A percentile compares a stretch with the other conserved stretches of the same genome.
These are phyloP conservation scores for Skeletonema tropicum DNA, from an alignment of 108 stramenopile genomes.

Conservation along the genomic window DNA sequence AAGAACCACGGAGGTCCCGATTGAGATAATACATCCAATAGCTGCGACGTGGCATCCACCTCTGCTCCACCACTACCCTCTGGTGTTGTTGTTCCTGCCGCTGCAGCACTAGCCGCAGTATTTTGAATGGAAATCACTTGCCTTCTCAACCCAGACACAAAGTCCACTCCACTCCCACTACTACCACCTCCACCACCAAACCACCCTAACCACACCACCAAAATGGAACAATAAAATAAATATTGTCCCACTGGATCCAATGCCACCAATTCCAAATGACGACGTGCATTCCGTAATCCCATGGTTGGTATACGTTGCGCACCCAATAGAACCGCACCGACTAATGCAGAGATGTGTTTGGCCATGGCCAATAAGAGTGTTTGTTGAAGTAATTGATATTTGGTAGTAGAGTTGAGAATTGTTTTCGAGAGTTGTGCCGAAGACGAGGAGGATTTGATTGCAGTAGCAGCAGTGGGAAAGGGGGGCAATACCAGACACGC, in stretches of 20 bases:
- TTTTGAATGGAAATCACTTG: conserved; percentile 32
- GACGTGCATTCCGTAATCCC: conserved; percentile 61
- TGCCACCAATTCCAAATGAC: conserved; percentile 64
- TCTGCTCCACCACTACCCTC: not conserved
- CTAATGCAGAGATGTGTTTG: conserved; percentile 72
- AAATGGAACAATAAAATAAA: conserved; percentile 73
- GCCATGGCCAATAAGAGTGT: conserved; percentile 74
- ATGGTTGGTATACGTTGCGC: conserved; percentile 70
- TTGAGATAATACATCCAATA: conserved; percentile 16
- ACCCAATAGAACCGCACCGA: conserved; percentile 63
- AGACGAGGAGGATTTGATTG: not conserved
- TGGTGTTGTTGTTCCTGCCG: not conserved
- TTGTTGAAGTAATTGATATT: conserved; percentile 56
- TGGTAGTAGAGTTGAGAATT: conserved; percentile 49
- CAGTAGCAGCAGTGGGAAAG: conserved; percentile 17
- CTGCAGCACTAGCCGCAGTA: conserved; percentile 3
- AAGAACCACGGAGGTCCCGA: conserved; percentile 47
- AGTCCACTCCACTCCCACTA: conserved; percentile 45
- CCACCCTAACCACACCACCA: conserved; percentile 70
- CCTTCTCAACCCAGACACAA: conserved; percentile 14
- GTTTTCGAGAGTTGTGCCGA: conserved; percentile 41
- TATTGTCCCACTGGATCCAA: conserved; percentile 83
- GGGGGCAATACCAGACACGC: conserved; percentile 41
- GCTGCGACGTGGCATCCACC: conserved; percentile 2
- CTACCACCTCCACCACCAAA: conserved; percentile 11